phyloP scores from a whole-genome alignment of 2,329 filamentous ascomycete species.

The Penicillium sp. region DNA sequence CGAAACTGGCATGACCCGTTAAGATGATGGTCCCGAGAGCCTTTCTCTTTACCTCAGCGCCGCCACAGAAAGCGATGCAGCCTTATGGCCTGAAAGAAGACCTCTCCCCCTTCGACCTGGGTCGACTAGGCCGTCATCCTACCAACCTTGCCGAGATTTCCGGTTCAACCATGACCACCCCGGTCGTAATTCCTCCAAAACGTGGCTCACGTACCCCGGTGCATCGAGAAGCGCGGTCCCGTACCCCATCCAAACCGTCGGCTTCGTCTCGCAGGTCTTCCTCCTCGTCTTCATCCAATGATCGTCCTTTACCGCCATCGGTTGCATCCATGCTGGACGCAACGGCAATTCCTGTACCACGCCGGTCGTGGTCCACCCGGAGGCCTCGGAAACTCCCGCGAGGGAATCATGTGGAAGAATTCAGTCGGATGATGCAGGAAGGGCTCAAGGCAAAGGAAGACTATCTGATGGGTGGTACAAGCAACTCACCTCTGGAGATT shows the following conservation, averaged over 20 bases:
- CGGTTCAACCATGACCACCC: conserved; percentile 28
- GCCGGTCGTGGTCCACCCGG: conserved; percentile 41
- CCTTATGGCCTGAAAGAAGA: conserved; percentile 13
- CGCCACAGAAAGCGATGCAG: conserved; percentile 24
- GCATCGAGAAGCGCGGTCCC: conserved; percentile 21
- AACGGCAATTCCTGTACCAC: conserved; percentile 59
- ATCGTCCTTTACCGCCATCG: conserved; percentile 54
- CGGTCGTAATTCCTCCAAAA: conserved; percentile 41
- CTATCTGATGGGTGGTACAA: conserved; percentile 40
- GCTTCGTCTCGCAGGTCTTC: conserved; percentile 28
- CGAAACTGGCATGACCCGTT: conserved; percentile 21
- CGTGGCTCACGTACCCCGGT: conserved; percentile 26
- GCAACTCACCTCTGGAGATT: conserved; percentile 54
- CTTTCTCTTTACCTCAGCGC: conserved; percentile 39
- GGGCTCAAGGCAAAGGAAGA: conserved; percentile 54
- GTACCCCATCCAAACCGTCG: conserved; percentile 21
- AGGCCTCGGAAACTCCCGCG: conserved; percentile 42
- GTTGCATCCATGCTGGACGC: conserved; percentile 61
- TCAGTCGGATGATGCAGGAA: conserved; percentile 60
- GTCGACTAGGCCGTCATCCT: conserved; percentile 21
- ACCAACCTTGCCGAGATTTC: conserved; percentile 7
- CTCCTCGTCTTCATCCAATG: conserved; percentile 31
- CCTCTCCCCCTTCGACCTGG: conserved; percentile 15
- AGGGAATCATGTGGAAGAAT: conserved; percentile 48
- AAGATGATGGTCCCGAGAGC: conserved; percentile 47